Evolutionary conservation across 768 basidiomycete genomes (phyloP).

Genomic region (Mycena kentingensis): DNA sequence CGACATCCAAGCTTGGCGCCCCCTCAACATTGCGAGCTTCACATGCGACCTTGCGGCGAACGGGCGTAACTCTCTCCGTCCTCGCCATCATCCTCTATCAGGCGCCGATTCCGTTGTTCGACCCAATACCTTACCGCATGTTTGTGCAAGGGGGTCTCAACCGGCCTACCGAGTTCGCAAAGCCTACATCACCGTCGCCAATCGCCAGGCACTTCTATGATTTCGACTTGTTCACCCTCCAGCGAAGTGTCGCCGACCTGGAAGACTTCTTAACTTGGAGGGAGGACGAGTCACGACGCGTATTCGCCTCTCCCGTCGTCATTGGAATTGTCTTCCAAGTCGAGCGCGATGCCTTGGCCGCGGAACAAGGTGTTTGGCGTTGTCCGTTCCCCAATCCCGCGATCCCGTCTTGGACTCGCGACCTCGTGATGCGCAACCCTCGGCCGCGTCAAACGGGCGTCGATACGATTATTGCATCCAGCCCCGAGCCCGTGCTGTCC

Average conservation of each 20-base stretch:
- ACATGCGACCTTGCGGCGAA: too few species aligned
- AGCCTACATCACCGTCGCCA: neutral
- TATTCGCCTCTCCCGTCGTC: neutral
- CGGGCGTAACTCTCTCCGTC: too few species aligned
- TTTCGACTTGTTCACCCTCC: slow-evolving; percentile 2
- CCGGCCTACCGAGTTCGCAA: too few species aligned
- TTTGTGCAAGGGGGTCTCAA: too few species aligned
- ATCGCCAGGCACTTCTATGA: neutral
- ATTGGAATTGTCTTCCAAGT: neutral
- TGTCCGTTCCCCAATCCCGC: neutral
- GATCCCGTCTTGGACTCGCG: neutral
- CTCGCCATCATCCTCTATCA: too few species aligned
- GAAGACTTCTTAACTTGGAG: neutral
- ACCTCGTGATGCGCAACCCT: neutral
- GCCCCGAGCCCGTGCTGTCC: neutral
- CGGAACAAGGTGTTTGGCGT: neutral
- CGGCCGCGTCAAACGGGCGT: neutral
- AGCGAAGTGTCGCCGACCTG: neutral
- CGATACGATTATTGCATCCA: neutral
- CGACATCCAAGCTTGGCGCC: too few species aligned
- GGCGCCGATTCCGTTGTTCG: too few species aligned
- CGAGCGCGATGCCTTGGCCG: neutral
- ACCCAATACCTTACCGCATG: too few species aligned
- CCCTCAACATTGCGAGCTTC: too few species aligned
- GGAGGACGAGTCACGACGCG: neutral